phyloP scores from a whole-genome alignment of 768 basidiomycete species.

The Hebeloma cylindrosporum region DNA sequence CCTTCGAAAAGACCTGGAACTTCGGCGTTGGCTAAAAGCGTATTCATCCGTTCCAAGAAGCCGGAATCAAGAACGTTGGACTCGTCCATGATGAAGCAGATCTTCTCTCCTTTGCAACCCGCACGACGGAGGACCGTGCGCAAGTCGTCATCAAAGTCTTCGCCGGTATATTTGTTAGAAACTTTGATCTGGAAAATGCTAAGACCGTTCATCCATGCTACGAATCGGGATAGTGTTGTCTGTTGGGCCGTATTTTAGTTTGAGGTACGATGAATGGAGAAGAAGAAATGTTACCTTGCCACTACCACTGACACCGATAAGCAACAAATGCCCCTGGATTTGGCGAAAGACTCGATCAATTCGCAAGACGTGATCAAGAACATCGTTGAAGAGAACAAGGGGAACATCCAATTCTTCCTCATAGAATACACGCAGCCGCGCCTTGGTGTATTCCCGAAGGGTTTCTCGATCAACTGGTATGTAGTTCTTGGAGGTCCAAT shows the following conservation, averaged over 20 bases:
- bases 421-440: conserved; percentile 95
- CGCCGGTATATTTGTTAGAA: conserved; percentile 97
- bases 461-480: conserved; percentile 92
- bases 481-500: conserved; percentile 98
- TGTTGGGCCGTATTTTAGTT: conserved; percentile 31
- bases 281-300: conserved; percentile 72
- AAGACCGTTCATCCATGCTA: conserved; percentile 99
- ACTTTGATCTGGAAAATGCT: conserved; percentile 99
- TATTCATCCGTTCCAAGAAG: conserved; percentile 99
- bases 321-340: conserved; percentile 91
- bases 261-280: not conserved
- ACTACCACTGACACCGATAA: conserved; percentile 97
- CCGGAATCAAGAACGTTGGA: conserved; percentile 99
- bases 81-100: conserved; percentile 99
- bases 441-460: conserved; percentile 95
- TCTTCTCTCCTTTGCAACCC: conserved; percentile 98
- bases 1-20: conserved; percentile 99
- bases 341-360: conserved; percentile 99
- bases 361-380: conserved; percentile 94
- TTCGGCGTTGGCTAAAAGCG: conserved; percentile 97
- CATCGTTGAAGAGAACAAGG: conserved; percentile 97
- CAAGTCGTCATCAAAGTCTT: conserved; percentile 98
- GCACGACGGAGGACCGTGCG: conserved; percentile 92
- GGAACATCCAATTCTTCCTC: conserved; percentile 99
- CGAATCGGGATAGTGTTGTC: conserved; percentile 97